These are phyloP conservation scores for Croton setiger DNA, from an alignment of 441 rosid species.

Conservation along the genomic window DNA sequence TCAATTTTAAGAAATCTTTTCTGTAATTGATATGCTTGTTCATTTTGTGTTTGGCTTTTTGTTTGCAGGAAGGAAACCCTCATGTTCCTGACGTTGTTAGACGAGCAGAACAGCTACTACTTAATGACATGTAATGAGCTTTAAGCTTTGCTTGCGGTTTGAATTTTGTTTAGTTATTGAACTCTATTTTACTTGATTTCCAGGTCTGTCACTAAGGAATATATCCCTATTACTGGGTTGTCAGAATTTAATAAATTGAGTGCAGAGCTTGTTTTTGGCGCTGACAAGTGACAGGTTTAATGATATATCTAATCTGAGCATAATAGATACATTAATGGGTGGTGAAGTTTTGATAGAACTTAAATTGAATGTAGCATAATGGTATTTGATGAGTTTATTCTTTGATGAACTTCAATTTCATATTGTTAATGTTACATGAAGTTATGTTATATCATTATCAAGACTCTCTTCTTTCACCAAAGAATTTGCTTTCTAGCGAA, in stretches of 20 bases:
- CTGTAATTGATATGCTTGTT: not conserved
- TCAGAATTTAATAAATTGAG: conserved; percentile 75
- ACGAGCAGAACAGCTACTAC: conserved; percentile 68
- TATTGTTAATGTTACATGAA: no score
- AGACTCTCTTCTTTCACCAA: not conserved
- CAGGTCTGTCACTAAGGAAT: conserved; percentile 71
- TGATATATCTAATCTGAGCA: not conserved
- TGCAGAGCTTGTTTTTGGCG: conserved; percentile 78
- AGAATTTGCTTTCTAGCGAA: no score
- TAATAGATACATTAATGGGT: not conserved
- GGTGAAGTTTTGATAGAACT: no score
- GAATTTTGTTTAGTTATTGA: not conserved
- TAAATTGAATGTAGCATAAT: no score
- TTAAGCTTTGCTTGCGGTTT: not conserved
- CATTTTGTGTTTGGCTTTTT: not conserved
- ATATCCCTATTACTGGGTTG: conserved; percentile 84
- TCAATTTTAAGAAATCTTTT: not conserved
- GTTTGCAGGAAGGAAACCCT: conserved; percentile 73
- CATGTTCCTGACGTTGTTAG: conserved; percentile 78
- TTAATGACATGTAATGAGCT: conserved; percentile 41
- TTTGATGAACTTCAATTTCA: no score
- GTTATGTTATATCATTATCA: not conserved
- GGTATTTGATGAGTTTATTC: no score
- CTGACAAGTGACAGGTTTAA: conserved; percentile 63
- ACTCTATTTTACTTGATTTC: conserved; percentile 10